phyloP scores from a whole-genome alignment of 306 rosid genomes.

The Vachellia collinsii region DNA sequence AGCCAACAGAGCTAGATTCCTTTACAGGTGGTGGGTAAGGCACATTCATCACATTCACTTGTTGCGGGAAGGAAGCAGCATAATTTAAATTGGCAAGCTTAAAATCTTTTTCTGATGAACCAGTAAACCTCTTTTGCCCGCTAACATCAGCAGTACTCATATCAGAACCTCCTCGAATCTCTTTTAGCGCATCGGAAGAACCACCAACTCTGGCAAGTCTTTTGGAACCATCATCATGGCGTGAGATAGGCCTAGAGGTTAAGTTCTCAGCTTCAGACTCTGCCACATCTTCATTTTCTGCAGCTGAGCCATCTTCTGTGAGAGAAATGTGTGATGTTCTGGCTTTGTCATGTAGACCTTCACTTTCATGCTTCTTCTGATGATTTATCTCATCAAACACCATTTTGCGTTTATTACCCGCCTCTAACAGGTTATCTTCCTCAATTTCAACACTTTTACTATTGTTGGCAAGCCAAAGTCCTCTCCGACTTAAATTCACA shows the following conservation, averaged over 20 bases:
- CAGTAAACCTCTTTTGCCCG: constrained; percentile 70
- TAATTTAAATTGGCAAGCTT: constrained; percentile 59
- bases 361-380: constrained; percentile 78
- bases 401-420: constrained; percentile 64
- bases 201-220: constrained; percentile 56
- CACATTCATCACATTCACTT: constrained; percentile 62
- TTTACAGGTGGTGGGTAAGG: constrained; percentile 60
- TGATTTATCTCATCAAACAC: constrained; percentile 64
- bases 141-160: constrained; percentile 51
- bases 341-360: constrained; percentile 64
- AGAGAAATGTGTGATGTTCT: constrained; percentile 71
- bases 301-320: constrained; percentile 89
- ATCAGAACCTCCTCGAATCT: constrained; percentile 52
- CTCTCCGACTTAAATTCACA: constrained; percentile 68
- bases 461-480: constrained; percentile 60
- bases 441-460: constrained; percentile 60
- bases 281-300: constrained; percentile 94
- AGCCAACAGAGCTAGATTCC: constrained; percentile 61
- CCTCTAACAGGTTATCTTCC: constrained; percentile 65
- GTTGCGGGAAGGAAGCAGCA: constrained; percentile 65
- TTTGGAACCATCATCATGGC: constrained; percentile 62
- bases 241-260: constrained; percentile 64
- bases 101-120: constrained; percentile 65
- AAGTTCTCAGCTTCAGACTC: constrained; percentile 92
- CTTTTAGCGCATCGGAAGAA: constrained; percentile 69